phyloP scores from a whole-genome alignment of 164 flowering plant genomes.

The Annona squamosa region DNA sequence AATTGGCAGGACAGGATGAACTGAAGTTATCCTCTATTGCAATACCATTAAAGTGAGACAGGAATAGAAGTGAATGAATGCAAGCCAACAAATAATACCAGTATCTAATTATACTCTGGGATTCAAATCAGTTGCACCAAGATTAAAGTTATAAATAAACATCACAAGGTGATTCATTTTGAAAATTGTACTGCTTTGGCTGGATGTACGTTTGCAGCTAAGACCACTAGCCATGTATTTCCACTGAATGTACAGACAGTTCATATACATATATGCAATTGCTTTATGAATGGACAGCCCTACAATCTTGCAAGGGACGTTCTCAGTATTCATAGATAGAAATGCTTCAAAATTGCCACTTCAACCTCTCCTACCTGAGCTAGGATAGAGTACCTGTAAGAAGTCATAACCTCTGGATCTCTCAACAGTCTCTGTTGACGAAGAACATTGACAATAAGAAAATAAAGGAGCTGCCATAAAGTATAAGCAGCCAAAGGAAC shows the following conservation, averaged over 20 bases:
- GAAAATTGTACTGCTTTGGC: too few species aligned
- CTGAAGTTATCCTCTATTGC: too few species aligned
- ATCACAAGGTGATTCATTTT: too few species aligned
- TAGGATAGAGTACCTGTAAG: slow-evolving; percentile 61
- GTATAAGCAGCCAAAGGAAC: slow-evolving; percentile 80
- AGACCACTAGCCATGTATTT: neutral
- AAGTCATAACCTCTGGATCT: slow-evolving; percentile 99
- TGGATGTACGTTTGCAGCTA: neutral
- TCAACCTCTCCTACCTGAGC: neutral
- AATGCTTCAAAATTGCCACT: neutral
- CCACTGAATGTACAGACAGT: neutral
- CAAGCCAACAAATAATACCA: too few species aligned
- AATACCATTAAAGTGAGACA: too few species aligned
- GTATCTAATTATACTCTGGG: too few species aligned
- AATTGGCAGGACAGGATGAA: too few species aligned
- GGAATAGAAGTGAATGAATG: too few species aligned
- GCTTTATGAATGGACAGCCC: neutral
- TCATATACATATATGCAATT: neutral
- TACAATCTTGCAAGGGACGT: neutral
- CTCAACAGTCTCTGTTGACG: slow-evolving; percentile 81
- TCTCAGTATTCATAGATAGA: neutral
- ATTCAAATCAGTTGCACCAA: too few species aligned
- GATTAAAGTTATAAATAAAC: too few species aligned
- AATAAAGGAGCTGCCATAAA: slow-evolving; percentile 87
- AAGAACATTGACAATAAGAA: slow-evolving; percentile 86